Conservation (phyloP, 345 rosid species). For the Cardiospermum halicacabum region DNA sequence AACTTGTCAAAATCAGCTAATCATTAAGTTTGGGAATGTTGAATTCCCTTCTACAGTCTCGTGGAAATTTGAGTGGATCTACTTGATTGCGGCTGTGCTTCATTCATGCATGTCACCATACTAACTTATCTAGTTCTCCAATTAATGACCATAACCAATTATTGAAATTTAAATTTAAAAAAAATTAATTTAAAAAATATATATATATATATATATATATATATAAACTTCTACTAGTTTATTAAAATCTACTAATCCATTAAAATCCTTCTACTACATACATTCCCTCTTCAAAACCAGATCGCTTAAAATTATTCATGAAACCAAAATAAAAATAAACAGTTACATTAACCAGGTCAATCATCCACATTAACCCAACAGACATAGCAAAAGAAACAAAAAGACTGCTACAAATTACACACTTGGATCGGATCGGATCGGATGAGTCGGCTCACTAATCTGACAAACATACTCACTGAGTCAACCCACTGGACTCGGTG, state of each 20-base stretch:
- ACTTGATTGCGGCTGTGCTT: no score
- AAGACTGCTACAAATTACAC: conserved; percentile 17
- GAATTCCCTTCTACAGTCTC: no score
- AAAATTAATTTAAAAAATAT: no score
- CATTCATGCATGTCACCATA: no score
- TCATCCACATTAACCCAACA: not conserved
- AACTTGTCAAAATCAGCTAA: not conserved
- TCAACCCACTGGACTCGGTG: conserved; percentile 10
- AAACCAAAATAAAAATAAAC: not conserved
- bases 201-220: no score
- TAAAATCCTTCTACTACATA: not conserved
- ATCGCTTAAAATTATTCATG: not conserved
- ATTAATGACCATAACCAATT: no score
- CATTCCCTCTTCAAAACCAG: not conserved
- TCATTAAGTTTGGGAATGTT: not conserved
- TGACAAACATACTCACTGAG: not conserved
- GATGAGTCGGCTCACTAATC: conserved; percentile 1
- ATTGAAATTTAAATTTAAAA: no score
- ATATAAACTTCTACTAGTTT: no score
- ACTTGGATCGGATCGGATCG: conserved; percentile 8
- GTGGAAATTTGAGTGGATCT: no score
- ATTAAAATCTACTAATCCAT: not conserved
- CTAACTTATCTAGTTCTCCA: no score
- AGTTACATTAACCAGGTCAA: not conserved
- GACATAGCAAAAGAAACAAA: not conserved